Percentiles rank a stretch among this genome's conserved stretches.
Evolutionary conservation across 129 eudicot species (phyloP).

Genomic region (Centaurea solstitialis): DNA sequence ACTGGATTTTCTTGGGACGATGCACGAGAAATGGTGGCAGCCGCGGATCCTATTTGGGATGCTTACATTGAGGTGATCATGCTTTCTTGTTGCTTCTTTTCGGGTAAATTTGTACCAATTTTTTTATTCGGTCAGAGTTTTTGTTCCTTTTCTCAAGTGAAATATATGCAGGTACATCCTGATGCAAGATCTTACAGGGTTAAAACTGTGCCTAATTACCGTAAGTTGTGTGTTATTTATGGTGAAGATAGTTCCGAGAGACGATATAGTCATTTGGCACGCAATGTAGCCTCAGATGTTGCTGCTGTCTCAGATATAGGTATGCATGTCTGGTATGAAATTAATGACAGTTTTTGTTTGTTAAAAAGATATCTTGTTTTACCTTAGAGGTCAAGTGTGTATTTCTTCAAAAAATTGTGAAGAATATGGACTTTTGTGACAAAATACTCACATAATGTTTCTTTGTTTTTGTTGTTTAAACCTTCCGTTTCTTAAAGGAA

Average conservation of each 20-base stretch:
- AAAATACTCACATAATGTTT: background rate
- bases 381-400: background rate
- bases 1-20: constrained; percentile 55
- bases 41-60: constrained; percentile 59
- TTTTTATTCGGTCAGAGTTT: background rate
- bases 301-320: constrained; percentile 28
- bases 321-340: constrained; percentile 15
- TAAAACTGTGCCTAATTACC: constrained; percentile 51
- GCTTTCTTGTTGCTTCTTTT: background rate
- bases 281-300: constrained; percentile 8
- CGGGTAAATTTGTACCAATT: background rate
- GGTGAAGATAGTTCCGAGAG: constrained; percentile 40
- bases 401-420: background rate
- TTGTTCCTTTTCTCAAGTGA: constrained; percentile 5
- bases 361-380: background rate
- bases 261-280: constrained; percentile 37
- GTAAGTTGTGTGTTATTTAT: constrained; percentile 43
- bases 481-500: background rate
- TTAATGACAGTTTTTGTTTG: background rate
- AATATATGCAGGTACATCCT: constrained; percentile 46
- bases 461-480: background rate
- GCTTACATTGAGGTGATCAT: constrained; percentile 49
- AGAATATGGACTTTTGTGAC: background rate
- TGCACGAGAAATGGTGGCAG: constrained; percentile 56
- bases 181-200: constrained; percentile 62